Evolutionary conservation across 345 rosid species (phyloP), one percentile per base, ranked within the genome.

Genomic region (Sonneratia alba): DNA sequence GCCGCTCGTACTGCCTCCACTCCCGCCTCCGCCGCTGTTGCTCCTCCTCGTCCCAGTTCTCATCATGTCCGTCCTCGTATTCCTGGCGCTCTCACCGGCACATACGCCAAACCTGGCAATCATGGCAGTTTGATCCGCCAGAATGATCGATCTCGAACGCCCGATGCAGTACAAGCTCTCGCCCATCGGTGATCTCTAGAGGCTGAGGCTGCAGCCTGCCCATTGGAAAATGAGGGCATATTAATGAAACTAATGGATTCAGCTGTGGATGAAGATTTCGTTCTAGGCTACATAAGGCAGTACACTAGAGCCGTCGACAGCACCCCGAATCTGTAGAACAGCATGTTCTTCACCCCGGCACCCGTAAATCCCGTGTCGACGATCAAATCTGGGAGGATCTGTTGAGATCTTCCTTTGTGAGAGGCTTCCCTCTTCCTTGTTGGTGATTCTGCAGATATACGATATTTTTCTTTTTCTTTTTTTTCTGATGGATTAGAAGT

Each of bases 251-350:
- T 18, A 53, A 47, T 14, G 6, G 59, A 53, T 53, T 22, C 59
- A 27, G 32, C 32, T 27, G 32, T 27, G 32, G 51, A 10, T 14
- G 43, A 4, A 40, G 43, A 40, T 40, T 40, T 40, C 43, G 2
- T 40, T 40, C 43, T 27, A 27, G 32, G 32, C 32, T 1, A 27
- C 32, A 27, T 27, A 27, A 27, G 32, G 1, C 32, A 27, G 32
- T 27, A 27, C 32, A 27, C 32, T 27, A 27, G 7, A 40, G 95
- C 87, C 1, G 89, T 65, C 0, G 75, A 72, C 3, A 95, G 98
- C 65, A 90, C 67, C 16, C 96, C 96, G 15, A 84, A 88, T 16
- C 88, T 76, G 75, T 80, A 90, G 24, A 88, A 49, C 47, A 88
- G 34, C 32, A 81, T 83, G 72, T 88, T 89, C 48, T 85, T 90